A percentile compares a stretch with the other conserved stretches of the same genome.
Evolutionary conservation across 306 rosid species (phyloP).

Genomic region (Citrullus colocynthis): DNA sequence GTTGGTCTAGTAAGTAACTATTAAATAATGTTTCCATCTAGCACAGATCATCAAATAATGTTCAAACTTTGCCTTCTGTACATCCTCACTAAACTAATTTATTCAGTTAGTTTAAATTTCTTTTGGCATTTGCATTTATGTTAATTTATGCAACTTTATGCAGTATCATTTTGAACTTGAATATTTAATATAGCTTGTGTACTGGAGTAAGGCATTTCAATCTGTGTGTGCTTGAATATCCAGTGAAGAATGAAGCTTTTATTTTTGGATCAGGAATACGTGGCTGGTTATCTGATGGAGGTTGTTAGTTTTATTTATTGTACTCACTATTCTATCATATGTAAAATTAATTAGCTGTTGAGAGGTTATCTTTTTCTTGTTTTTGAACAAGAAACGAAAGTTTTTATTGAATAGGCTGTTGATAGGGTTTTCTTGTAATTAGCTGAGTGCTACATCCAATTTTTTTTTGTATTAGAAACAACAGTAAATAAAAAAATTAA

Average conservation of each 20-base stretch:
- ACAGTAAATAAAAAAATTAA: background rate
- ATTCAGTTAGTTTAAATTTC: background rate
- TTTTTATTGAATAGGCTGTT: background rate
- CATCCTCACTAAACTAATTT: conserved; percentile 1
- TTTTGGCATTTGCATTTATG: background rate
- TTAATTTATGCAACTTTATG: background rate
- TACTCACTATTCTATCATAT: background rate
- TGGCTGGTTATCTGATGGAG: background rate
- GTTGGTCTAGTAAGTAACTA: conserved; percentile 78
- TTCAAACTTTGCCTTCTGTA: background rate
- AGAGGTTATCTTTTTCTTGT: background rate
- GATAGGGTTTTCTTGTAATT: background rate
- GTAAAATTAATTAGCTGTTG: background rate
- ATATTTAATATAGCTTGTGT: background rate
- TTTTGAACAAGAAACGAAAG: too few relatives aligned
- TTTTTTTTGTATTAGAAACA: background rate
- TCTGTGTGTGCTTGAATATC: background rate
- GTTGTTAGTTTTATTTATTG: background rate
- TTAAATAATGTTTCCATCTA: background rate
- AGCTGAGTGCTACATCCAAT: background rate
- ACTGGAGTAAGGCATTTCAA: background rate
- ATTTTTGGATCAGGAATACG: background rate
- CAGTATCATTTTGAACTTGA: background rate
- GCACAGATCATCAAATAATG: background rate
- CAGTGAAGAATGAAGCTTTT: background rate